Evolutionary conservation across 768 basidiomycete genomes (phyloP).

Genomic region (Suillus subluteus): DNA sequence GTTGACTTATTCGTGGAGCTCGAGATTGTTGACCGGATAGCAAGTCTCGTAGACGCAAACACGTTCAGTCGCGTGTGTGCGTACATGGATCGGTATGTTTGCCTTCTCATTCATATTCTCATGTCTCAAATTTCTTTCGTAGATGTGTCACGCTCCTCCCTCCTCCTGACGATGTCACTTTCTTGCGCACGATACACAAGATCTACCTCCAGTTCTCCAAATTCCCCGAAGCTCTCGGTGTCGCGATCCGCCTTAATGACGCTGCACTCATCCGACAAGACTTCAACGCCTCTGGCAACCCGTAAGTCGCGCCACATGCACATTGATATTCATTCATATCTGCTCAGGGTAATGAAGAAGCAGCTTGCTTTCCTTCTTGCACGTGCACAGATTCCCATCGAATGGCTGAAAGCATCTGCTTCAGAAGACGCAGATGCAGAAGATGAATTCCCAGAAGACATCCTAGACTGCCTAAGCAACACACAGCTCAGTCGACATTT

Average conservation of each 20-base stretch:
- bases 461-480: constrained; percentile 87
- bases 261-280: constrained; percentile 80
- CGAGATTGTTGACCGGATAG: constrained; percentile 83
- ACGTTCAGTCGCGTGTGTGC: constrained; percentile 89
- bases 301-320: constrained; percentile 49
- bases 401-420: constrained; percentile 76
- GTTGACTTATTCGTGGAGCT: constrained; percentile 94
- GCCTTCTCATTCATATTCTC: constrained; percentile 3
- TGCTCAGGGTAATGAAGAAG: constrained; percentile 79
- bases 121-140: constrained; percentile 5
- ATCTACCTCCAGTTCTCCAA: constrained; percentile 88
- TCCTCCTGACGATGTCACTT: constrained; percentile 89
- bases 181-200: constrained; percentile 84
- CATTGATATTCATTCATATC: neutral
- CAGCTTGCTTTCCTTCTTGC: constrained; percentile 95
- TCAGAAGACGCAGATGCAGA: constrained; percentile 55
- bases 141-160: constrained; percentile 90
- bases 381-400: constrained; percentile 86
- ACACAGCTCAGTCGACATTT: constrained; percentile 82
- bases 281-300: constrained; percentile 88
- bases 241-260: constrained; percentile 86
- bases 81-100: constrained; percentile 88
- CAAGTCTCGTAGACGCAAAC: constrained; percentile 80
- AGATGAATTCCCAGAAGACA: constrained; percentile 76
- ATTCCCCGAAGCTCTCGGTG: constrained; percentile 87